Base-by-base conservation (phyloP, 1,284 basidiomycete species). In the Prillingera fragicola region DNA sequence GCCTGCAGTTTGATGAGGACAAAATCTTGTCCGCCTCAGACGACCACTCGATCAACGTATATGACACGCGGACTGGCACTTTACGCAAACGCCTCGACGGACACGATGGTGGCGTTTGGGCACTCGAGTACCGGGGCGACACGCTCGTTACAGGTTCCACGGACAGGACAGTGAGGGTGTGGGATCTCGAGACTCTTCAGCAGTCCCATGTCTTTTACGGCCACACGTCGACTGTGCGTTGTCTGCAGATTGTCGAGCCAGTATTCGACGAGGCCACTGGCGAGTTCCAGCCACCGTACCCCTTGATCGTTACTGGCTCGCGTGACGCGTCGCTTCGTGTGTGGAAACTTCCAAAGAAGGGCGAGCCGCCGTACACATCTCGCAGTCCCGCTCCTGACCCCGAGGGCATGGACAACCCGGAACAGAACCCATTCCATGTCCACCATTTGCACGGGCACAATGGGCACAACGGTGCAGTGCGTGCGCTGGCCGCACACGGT, bases 21-120 rank as follows among this genome's bases (percentile, higher is more conserved):
- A 87, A 91, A 58, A 88, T 96, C 69, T 89, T 96, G 58, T 90
- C 87, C 5, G 91, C 91, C 8, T 68, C 66, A 4, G 70, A 71
- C 46, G 69, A 71, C 41, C 87, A 92, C 62, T 87, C 87, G 4
- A 94, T 96, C 60, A 86, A 91, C 64, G 81, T 95, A 35, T 94
- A 92, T 68, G 84, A 83, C 21, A 88, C 88, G 14, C 69, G 77
- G 19, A 87, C 84, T 0, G 91, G 91, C 6, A 77, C 80, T 36
- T 77, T 87, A 19, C 70, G 84, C 5, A 81, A 79, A 41, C 80
- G 82, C 1, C 76, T 96, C 17, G 78, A 85, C 45, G 91, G 91
- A 3, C 92, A 96, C 63, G 86, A 91, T 61, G 91, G 91, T 32
- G 91, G 92, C 25, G 89, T 96, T 3, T 96, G 91, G 91, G 91